Evolutionary conservation across 2,329 filamentous ascomycete genomes (phyloP).

Genomic region (Coccinonectria pachysandricola): DNA sequence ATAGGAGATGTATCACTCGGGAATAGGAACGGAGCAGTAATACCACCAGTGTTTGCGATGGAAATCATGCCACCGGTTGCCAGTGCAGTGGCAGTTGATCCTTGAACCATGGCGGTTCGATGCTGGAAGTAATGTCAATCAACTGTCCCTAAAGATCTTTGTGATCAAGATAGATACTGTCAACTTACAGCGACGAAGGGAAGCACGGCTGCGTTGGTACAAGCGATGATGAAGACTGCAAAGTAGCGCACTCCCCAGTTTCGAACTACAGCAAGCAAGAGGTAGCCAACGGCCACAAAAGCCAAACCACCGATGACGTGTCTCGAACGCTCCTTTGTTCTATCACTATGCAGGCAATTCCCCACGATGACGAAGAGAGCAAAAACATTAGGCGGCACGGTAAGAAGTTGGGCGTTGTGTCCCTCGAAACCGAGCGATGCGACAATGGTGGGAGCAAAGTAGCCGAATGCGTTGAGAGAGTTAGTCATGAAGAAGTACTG

Average conservation of each 20-base stretch:
- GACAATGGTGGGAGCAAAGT: conserved; percentile 27
- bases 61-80: conserved; percentile 26
- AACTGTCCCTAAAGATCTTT: neutral
- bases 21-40: conserved; percentile 25
- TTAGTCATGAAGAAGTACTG: conserved; percentile 24
- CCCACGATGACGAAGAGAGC: conserved; percentile 24
- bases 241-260: conserved; percentile 22
- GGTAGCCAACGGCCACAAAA: conserved; percentile 20
- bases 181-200: conserved; percentile 23
- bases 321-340: conserved; percentile 21
- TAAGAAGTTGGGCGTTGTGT: conserved; percentile 24
- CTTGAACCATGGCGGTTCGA: conserved; percentile 23
- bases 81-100: conserved; percentile 23
- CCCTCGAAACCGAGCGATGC: conserved; percentile 24
- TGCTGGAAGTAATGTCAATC: conserved; percentile 12
- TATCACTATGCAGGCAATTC: conserved; percentile 22
- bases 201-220: conserved; percentile 23
- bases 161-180: neutral
- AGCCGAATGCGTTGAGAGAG: conserved; percentile 25
- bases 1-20: conserved; percentile 19
- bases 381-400: conserved; percentile 27
- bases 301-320: conserved; percentile 19
- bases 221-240: conserved; percentile 23
- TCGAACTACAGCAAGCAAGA: conserved; percentile 20
- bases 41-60: conserved; percentile 24